These are phyloP conservation scores for Phytophthora chlamydospora DNA, from an alignment of 352 stramenopile species.

Conservation along the genomic window DNA sequence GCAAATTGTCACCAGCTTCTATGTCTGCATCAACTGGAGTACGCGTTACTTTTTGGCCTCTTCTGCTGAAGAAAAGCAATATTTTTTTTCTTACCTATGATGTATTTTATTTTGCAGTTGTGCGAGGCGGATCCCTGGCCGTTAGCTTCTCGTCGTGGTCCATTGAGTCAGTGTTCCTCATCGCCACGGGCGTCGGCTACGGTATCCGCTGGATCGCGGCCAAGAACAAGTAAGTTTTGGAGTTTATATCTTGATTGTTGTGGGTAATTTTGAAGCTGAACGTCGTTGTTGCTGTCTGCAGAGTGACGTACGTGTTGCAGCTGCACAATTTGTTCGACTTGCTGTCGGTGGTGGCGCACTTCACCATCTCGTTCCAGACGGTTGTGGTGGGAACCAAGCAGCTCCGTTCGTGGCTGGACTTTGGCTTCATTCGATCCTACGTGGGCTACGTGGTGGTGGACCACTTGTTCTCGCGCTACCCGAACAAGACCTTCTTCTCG, in stretches of 20 bases:
- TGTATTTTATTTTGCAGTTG: conserved; percentile 45
- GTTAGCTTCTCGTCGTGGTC: conserved; percentile 86
- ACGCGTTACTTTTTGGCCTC: conserved; percentile 36
- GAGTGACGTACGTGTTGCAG: conserved; percentile 62
- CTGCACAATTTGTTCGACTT: conserved; percentile 84
- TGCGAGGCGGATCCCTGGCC: conserved; percentile 65
- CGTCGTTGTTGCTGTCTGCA: conserved; percentile 22
- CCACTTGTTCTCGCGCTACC: conserved; percentile 70
- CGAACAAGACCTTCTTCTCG: conserved; percentile 82
- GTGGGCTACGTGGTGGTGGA: conserved; percentile 84
- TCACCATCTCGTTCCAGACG: conserved; percentile 79
- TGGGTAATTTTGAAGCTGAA: background rate
- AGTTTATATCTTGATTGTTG: conserved; percentile 4
- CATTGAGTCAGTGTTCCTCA: conserved; percentile 78
- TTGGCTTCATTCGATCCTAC: conserved; percentile 87
- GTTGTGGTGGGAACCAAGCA: conserved; percentile 52
- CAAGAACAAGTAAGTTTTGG: conserved; percentile 76
- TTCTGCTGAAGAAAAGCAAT: conserved; percentile 6
- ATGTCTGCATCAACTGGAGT: conserved; percentile 88
- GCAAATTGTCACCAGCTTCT: conserved; percentile 79
- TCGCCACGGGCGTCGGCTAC: conserved; percentile 75
- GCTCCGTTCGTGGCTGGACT: conserved; percentile 84
- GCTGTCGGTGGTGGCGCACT: conserved; percentile 84
- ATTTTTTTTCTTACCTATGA: background rate
- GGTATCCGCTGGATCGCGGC: conserved; percentile 76